Evolutionary conservation across 2,329 filamentous ascomycete genomes (phyloP).

Genomic region (Aureobasidium sp.): DNA sequence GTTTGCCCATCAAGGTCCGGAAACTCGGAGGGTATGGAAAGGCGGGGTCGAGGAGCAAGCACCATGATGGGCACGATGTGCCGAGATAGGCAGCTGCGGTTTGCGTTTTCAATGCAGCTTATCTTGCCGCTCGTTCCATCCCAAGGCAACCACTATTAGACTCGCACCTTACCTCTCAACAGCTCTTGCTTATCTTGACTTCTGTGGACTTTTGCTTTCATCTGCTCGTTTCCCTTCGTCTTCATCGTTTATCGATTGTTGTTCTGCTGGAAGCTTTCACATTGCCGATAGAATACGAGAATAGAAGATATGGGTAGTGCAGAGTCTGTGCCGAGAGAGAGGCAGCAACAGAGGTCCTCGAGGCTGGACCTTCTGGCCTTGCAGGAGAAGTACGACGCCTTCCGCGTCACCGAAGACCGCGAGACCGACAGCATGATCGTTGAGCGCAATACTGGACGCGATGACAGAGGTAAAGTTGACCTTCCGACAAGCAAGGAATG

Average conservation of each 20-base stretch:
- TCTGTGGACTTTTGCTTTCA: not conserved
- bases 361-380: not conserved
- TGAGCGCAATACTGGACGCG: not conserved
- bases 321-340: slow-evolving; percentile 8
- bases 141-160: not conserved
- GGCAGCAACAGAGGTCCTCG: not conserved
- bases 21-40: not conserved
- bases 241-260: not conserved
- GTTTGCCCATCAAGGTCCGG: not conserved
- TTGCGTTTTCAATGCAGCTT: not conserved
- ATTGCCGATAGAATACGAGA: too few relatives aligned
- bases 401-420: slow-evolving; percentile 20
- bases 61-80: not conserved
- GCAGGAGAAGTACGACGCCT: slow-evolving; percentile 26
- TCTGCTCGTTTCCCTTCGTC: not conserved
- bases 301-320: not conserved
- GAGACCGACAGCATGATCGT: slow-evolving; percentile 12
- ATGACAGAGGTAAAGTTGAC: not conserved
- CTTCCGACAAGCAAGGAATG: not conserved
- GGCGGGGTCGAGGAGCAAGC: not conserved
- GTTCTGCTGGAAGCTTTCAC: too few relatives aligned
- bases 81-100: slow-evolving; percentile 6
- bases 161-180: not conserved
- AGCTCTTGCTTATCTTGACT: too few relatives aligned
- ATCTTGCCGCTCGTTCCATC: not conserved